phyloP scores from a whole-genome alignment of 208 protist genomes.

The Acanthamoeba polyphaga region DNA sequence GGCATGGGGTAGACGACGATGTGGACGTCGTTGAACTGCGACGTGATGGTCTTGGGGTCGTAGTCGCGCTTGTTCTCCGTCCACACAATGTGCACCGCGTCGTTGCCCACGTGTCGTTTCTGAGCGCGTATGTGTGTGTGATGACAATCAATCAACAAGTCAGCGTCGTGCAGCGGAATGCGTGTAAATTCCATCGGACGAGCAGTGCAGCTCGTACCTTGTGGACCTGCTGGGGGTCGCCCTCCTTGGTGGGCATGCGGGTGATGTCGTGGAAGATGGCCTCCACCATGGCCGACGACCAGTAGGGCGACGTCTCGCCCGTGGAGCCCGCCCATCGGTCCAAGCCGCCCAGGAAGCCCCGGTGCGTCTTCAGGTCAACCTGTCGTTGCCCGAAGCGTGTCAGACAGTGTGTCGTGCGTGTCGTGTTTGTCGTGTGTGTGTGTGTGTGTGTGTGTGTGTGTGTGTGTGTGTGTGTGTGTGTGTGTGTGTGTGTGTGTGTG shows the following conservation, averaged over 20 bases:
- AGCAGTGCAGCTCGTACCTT: constrained; percentile 56
- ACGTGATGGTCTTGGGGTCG: constrained; percentile 88
- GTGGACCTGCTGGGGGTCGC: constrained; percentile 88
- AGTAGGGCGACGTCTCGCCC: constrained; percentile 87
- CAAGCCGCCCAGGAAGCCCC: constrained; percentile 89
- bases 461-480: too few relatives aligned
- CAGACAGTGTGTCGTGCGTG: too few relatives aligned
- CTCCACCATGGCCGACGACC: constrained; percentile 83
- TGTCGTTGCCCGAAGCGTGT: not conserved
- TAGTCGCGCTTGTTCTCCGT: constrained; percentile 90
- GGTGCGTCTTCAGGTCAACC: constrained; percentile 87
- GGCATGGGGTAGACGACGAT: constrained; percentile 92
- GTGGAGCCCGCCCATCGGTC: constrained; percentile 80
- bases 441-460: too few relatives aligned
- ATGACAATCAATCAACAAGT: too few relatives aligned
- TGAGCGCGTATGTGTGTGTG: not conserved
- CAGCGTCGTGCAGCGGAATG: not conserved
- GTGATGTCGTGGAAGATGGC: constrained; percentile 90
- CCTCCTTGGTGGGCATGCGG: constrained; percentile 86
- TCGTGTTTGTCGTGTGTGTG: too few relatives aligned
- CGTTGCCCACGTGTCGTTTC: constrained; percentile 92
- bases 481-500: too few relatives aligned
- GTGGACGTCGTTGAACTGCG: constrained; percentile 92
- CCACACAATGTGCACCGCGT: constrained; percentile 93
- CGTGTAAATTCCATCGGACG: not conserved